phyloP scores from a whole-genome alignment of 129 eudicot genomes.

The Solidago caesia region DNA sequence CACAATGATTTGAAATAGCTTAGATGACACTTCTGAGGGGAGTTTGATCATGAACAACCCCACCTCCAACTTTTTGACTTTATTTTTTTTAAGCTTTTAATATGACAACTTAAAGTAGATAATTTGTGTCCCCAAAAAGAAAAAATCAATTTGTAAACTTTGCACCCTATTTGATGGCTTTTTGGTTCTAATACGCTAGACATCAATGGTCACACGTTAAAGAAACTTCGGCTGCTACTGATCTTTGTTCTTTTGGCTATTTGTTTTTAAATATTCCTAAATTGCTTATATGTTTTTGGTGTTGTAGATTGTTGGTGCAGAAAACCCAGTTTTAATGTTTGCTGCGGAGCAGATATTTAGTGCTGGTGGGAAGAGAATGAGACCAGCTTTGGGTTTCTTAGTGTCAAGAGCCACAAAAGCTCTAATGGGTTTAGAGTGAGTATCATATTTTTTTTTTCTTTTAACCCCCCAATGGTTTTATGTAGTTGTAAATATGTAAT shows the following conservation, averaged over 20 bases:
- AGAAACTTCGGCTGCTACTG: not conserved
- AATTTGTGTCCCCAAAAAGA: too few species aligned
- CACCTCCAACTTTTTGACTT: too few species aligned
- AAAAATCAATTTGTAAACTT: not conserved
- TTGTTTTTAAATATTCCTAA: not conserved
- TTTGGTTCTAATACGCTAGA: not conserved
- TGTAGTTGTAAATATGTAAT: constrained; percentile 7
- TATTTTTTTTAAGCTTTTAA: too few species aligned
- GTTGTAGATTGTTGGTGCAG: constrained; percentile 94
- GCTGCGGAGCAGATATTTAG: constrained; percentile 97
- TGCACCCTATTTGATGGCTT: not conserved
- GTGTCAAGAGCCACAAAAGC: constrained; percentile 88
- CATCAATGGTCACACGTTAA: not conserved
- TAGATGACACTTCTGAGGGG: too few species aligned
- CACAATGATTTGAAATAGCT: not conserved
- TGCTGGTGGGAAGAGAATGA: constrained; percentile 98
- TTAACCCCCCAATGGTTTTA: not conserved
- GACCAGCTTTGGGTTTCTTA: constrained; percentile 90
- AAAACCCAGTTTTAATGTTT: constrained; percentile 86
- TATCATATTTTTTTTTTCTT: constrained; percentile 10
- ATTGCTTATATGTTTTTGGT: too few species aligned
- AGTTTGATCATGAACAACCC: too few species aligned
- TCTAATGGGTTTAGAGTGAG: constrained; percentile 76
- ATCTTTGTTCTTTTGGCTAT: not conserved
- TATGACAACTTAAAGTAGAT: too few species aligned